phyloP scores from a whole-genome alignment of 2,329 filamentous ascomycete species.

The Microdochium bolleyi region DNA sequence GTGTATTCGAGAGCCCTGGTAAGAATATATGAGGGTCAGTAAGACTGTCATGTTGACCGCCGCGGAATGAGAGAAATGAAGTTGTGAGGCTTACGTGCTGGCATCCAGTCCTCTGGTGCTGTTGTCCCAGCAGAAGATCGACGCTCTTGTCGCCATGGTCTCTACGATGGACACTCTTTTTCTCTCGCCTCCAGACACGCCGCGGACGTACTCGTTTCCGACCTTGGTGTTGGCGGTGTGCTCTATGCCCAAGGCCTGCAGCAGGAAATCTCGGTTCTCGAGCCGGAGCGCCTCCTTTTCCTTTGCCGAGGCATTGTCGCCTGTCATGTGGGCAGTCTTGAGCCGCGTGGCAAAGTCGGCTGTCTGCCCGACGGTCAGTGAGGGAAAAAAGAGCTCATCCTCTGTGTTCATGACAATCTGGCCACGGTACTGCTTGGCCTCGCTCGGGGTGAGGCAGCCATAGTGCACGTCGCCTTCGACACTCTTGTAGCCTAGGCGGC shows the following conservation, averaged over 20 bases:
- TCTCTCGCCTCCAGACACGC: constrained; percentile 60
- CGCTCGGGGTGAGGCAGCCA: constrained; percentile 27
- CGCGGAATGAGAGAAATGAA: background rate
- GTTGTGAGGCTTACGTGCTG: constrained; percentile 34
- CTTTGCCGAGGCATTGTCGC: constrained; percentile 47
- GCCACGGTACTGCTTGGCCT: constrained; percentile 30
- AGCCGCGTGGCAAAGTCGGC: constrained; percentile 55
- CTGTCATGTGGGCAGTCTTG: constrained; percentile 50
- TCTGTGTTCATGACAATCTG: constrained; percentile 60
- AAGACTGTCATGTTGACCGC: background rate
- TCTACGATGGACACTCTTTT: constrained; percentile 66
- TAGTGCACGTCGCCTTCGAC: constrained; percentile 39
- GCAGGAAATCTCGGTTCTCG: constrained; percentile 35
- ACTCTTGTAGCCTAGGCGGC: constrained; percentile 41
- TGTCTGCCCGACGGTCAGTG: constrained; percentile 56
- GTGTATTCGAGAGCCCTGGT: constrained; percentile 47
- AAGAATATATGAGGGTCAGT: background rate
- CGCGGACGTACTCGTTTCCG: constrained; percentile 57
- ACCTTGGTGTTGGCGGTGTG: constrained; percentile 60
- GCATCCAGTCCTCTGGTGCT: constrained; percentile 58
- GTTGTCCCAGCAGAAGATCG: constrained; percentile 62
- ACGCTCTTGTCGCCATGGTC: constrained; percentile 46
- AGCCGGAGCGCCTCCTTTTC: constrained; percentile 25
- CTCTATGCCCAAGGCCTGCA: constrained; percentile 54
- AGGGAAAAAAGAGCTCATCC: constrained; percentile 55